phyloP scores from a whole-genome alignment of 192 early-diverging fungal genomes.

The Fimicolochytrium jonesii region DNA sequence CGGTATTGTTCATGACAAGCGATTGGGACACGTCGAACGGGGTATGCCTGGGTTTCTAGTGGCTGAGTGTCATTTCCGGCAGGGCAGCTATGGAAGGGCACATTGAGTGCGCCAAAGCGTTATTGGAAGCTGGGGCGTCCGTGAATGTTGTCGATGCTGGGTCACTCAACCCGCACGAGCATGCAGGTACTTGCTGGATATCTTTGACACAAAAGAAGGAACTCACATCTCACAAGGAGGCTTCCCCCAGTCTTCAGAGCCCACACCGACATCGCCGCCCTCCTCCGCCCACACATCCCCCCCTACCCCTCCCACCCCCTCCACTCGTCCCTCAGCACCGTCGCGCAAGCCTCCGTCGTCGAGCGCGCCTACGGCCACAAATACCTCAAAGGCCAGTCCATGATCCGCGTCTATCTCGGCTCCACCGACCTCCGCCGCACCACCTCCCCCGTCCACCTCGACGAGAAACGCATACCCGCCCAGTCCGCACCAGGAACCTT shows the following conservation, averaged over 20 bases:
- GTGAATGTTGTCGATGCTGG: conserved; percentile 41
- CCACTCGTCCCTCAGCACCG: conserved; percentile 4
- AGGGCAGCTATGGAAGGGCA: conserved; percentile 61
- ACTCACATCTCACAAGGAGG: background rate
- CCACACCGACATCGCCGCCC: conserved; percentile 40
- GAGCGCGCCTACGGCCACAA: conserved; percentile 59
- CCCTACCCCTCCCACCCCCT: background rate
- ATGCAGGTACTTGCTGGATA: conserved; percentile 33
- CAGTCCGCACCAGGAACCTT: conserved; percentile 29
- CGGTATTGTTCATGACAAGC: background rate
- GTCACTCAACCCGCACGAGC: conserved; percentile 59
- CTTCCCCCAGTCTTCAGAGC: conserved; percentile 46
- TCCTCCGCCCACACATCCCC: conserved; percentile 41
- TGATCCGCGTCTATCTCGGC: conserved; percentile 64
- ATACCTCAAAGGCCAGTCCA: conserved; percentile 53
- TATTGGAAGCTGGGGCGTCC: conserved; percentile 52
- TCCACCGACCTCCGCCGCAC: conserved; percentile 53
- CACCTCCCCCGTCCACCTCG: conserved; percentile 42
- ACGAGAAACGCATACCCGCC: conserved; percentile 22
- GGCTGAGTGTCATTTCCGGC: too few species aligned
- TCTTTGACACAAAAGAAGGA: too few species aligned
- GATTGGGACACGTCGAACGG: too few species aligned
- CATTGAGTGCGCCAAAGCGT: conserved; percentile 42
- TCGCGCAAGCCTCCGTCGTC: conserved; percentile 32
- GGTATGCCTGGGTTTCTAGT: too few species aligned